Base-by-base conservation (phyloP, 495 filamentous ascomycete species). In the Aspergillus steynii region DNA sequence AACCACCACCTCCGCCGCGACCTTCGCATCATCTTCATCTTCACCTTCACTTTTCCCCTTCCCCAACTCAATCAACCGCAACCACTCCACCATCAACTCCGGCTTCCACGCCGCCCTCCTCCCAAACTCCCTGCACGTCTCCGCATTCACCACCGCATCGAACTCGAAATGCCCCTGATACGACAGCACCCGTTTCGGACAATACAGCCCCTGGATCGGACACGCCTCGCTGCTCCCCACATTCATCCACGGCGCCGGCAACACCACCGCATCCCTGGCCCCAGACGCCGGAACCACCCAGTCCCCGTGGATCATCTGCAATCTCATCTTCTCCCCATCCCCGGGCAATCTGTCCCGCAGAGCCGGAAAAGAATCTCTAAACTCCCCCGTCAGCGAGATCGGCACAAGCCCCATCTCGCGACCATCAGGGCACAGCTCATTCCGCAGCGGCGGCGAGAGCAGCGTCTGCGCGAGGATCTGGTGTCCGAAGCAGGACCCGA, bases 401-500 rank as follows among this genome's bases (percentile, higher is more conserved):
- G 71, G 63, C 12, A 73, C 63, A 6, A 80, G 71, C 3, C 77
- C 77, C 62, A 79, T 67, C 61, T 81, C 79, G 8, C 58, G 73
- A 2, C 79, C 79, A 0, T 37, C n/a, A 0, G 66, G 63, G 5
- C 67, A 68, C 20, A 53, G 29, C 46, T 70, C 60, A 9, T 77
- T 71, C 31, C 65, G 60, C 51, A 74, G 66, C 26, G 54, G 60
- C 3, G 58, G 53, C 8, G 61, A 67, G 5, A 82, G 72, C 1
- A 74, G 55, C 4, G 74, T 77, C 53, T 77, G 74, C 4, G 76
- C 79, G 56, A 82, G 68, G 29, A 80, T 58, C 59, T 82, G 78
- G 58, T 82, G 80, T 0, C 80, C 80, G 63, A 82, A 82, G 62
- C 78, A 82, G 25, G 78, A 77, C 12, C 80, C 78, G 59, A 82